phyloP scores from a whole-genome alignment of 2,329 filamentous ascomycete genomes.

The Arthrobotrys megalospora region DNA sequence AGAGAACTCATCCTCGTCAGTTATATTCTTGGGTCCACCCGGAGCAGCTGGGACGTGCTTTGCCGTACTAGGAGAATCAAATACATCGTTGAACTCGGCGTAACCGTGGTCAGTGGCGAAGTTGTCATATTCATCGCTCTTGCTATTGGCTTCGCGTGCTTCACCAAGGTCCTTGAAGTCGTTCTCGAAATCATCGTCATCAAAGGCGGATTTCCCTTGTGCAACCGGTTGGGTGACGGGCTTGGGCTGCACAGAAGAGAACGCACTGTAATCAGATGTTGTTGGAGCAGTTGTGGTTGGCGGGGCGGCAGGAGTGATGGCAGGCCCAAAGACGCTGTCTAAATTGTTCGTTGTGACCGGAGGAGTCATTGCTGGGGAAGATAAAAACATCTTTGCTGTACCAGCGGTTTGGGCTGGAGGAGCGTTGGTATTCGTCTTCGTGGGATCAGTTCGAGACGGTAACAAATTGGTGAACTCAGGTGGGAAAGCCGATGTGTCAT shows the following conservation, averaged over 20 bases:
- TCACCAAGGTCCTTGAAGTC: slow-evolving; percentile 88
- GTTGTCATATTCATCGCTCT: slow-evolving; percentile 77
- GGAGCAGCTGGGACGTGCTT: slow-evolving; percentile 64
- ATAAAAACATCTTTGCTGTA: slow-evolving; percentile 58
- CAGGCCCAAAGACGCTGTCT: slow-evolving; percentile 57
- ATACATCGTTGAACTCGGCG: slow-evolving; percentile 85
- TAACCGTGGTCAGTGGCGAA: slow-evolving; percentile 74
- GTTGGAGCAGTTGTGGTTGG: slow-evolving; percentile 63
- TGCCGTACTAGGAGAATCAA: slow-evolving; percentile 74
- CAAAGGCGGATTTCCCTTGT: slow-evolving; percentile 73
- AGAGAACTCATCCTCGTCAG: slow-evolving; percentile 69
- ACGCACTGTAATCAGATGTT: slow-evolving; percentile 64
- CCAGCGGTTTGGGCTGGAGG: slow-evolving; percentile 60
- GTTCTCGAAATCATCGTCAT: slow-evolving; percentile 78
- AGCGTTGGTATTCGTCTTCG: slow-evolving; percentile 65
- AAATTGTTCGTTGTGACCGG: slow-evolving; percentile 44
- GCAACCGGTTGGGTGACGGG: slow-evolving; percentile 65
- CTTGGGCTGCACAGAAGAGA: slow-evolving; percentile 61
- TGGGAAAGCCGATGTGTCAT: slow-evolving; percentile 70
- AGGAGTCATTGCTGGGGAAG: slow-evolving; percentile 59
- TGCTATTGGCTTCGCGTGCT: slow-evolving; percentile 79
- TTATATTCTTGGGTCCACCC: slow-evolving; percentile 63
- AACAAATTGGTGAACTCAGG: slow-evolving; percentile 73
- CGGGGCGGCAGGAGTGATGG: slow-evolving; percentile 62
- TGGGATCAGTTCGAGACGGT: slow-evolving; percentile 73